Conservation (phyloP, 177 flowering plant species). For the Vitis hybrid region DNA sequence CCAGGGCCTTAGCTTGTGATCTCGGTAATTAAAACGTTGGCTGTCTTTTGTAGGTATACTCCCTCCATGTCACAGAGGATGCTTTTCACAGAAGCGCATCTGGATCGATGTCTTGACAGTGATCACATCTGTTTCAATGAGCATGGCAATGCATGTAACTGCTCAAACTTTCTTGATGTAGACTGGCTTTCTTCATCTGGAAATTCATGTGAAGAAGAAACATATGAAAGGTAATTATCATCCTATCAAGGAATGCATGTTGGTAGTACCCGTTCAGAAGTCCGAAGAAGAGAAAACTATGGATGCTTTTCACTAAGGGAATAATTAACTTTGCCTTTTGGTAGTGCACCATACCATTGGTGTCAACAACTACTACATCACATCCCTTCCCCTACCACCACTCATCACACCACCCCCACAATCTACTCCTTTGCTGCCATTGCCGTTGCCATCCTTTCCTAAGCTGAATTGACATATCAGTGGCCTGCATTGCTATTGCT, state of each 20-base stretch:
- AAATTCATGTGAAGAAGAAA: conserved; percentile 88
- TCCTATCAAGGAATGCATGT: not conserved
- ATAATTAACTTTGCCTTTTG: no score
- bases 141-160: conserved; percentile 48
- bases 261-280: not conserved
- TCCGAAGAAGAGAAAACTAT: not conserved
- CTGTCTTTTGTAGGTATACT: conserved; percentile 47
- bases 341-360: no score
- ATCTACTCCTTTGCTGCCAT: no score
- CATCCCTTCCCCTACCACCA: no score
- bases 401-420: no score
- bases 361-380: no score
- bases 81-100: conserved; percentile 47
- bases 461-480: no score
- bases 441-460: no score
- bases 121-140: conserved; percentile 39
- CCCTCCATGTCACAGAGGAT: conserved; percentile 49
- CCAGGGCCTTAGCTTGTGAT: not conserved
- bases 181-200: conserved; percentile 94
- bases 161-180: conserved; percentile 78
- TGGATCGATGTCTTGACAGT: conserved; percentile 28
- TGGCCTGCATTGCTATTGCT: no score
- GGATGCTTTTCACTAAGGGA: no score
- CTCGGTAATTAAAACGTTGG: not conserved
- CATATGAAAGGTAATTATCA: conserved; percentile 60